Evolutionary conservation across 2,329 filamentous ascomycete genomes (phyloP).

Genomic region (Fusarium concolor): DNA sequence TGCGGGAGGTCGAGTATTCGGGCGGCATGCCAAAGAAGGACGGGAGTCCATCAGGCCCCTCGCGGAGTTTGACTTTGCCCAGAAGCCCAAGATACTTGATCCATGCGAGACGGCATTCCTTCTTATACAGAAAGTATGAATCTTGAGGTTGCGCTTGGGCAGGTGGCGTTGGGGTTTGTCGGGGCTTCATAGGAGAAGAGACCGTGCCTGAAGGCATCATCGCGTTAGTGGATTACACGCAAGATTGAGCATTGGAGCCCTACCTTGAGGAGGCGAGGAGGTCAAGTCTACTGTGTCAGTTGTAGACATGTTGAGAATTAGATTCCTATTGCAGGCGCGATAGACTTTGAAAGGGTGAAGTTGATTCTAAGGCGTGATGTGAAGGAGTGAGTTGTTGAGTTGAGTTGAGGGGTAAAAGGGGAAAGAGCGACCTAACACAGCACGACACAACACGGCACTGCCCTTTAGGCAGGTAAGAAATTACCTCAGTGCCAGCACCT

Average conservation of each 20-base stretch:
- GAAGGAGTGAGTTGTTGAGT: background rate
- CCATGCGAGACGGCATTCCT: conserved; percentile 4
- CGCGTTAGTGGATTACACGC: background rate
- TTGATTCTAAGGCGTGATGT: rapidly evolving
- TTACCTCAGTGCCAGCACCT: too few relatives aligned
- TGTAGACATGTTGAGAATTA: background rate
- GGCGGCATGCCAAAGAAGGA: conserved; percentile 10
- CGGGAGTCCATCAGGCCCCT: conserved; percentile 1
- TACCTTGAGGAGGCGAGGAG: background rate
- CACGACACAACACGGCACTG: background rate
- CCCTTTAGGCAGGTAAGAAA: too few relatives aligned
- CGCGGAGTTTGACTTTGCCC: background rate
- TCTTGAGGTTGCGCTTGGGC: background rate
- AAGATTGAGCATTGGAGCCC: background rate
- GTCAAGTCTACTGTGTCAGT: background rate
- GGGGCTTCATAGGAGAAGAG: rapidly evolving
- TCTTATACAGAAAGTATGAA: background rate
- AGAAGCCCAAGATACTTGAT: conserved; percentile 11
- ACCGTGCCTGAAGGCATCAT: background rate
- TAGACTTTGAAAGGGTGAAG: background rate
- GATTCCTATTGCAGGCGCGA: too few relatives aligned
- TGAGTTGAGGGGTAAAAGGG: background rate
- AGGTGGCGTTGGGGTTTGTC: rapidly evolving
- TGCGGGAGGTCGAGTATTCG: background rate
- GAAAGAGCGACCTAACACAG: background rate